These are phyloP conservation scores for Lanmaoa rubissima DNA, from an alignment of 768 basidiomycete species.

Conservation along the genomic window DNA sequence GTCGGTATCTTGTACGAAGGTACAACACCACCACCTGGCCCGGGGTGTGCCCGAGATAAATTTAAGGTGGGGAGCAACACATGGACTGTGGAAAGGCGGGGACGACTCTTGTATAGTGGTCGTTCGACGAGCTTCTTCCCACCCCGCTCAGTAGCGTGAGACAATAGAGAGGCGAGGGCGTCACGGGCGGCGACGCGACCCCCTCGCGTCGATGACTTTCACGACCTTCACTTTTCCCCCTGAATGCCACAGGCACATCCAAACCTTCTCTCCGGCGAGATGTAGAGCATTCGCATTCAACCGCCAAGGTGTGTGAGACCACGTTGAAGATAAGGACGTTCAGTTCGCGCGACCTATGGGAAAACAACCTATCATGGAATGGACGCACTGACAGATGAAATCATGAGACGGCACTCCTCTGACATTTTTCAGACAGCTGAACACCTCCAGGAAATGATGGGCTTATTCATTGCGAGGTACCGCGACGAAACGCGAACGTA, in stretches of 20 bases:
- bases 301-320: background rate
- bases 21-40: too few relatives aligned
- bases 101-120: background rate
- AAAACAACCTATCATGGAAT: background rate
- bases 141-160: background rate
- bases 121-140: background rate
- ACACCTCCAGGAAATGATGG: too few relatives aligned
- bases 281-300: background rate
- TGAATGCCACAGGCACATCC: background rate
- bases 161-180: background rate
- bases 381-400: background rate
- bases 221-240: background rate
- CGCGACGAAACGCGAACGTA: background rate
- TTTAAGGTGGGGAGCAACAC: background rate
- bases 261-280: background rate
- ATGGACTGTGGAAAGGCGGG: background rate
- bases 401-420: background rate
- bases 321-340: constrained; percentile 4
- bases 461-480: background rate
- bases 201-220: background rate
- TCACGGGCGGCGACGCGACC: too few relatives aligned
- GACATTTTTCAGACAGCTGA: background rate
- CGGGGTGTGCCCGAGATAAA: background rate
- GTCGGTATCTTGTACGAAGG: background rate
- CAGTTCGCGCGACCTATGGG: background rate